Evolutionary conservation across 805 yeast species (phyloP).

Genomic region (Candida stauntonica): DNA sequence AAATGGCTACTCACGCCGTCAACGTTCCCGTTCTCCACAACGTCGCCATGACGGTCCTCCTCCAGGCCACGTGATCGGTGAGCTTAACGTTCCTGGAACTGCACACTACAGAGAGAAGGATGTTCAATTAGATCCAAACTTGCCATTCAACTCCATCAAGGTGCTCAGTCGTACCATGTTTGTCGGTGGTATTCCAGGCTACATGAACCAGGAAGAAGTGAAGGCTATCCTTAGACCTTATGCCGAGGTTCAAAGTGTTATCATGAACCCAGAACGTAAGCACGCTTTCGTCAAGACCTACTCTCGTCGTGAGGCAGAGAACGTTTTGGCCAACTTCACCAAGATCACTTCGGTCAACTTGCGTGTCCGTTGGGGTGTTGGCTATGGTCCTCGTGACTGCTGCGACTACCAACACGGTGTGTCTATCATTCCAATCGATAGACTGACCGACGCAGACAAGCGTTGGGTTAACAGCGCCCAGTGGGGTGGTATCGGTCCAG

Average conservation of each 20-base stretch:
- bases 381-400: slow-evolving; percentile 98
- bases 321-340: slow-evolving; percentile 66
- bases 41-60: slow-evolving; percentile 23
- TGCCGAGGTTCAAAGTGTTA: slow-evolving; percentile 89
- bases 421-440: slow-evolving; percentile 77
- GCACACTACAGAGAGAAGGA: slow-evolving; percentile 75
- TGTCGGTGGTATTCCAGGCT: slow-evolving; percentile 87
- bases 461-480: slow-evolving; percentile 87
- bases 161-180: slow-evolving; percentile 88
- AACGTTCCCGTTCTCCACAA: slow-evolving; percentile 29
- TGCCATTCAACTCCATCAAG: slow-evolving; percentile 76
- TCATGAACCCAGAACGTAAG: slow-evolving; percentile 80
- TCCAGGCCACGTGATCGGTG: slow-evolving; percentile 42
- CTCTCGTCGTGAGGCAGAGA: slow-evolving; percentile 88
- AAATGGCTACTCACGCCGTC: slow-evolving; percentile 20
- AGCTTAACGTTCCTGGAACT: slow-evolving; percentile 63
- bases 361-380: slow-evolving; percentile 98
- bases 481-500: slow-evolving; percentile 93
- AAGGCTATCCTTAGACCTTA: slow-evolving; percentile 70
- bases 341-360: slow-evolving; percentile 50
- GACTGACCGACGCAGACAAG: slow-evolving; percentile 91
- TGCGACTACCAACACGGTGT: slow-evolving; percentile 91
- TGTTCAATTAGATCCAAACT: slow-evolving; percentile 61
- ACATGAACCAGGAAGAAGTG: slow-evolving; percentile 73
- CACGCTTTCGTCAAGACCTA: slow-evolving; percentile 96